Evolutionary conservation across 345 rosid species (phyloP), one percentile per base, ranked within the genome.

Genomic region (Brassica cretica): DNA sequence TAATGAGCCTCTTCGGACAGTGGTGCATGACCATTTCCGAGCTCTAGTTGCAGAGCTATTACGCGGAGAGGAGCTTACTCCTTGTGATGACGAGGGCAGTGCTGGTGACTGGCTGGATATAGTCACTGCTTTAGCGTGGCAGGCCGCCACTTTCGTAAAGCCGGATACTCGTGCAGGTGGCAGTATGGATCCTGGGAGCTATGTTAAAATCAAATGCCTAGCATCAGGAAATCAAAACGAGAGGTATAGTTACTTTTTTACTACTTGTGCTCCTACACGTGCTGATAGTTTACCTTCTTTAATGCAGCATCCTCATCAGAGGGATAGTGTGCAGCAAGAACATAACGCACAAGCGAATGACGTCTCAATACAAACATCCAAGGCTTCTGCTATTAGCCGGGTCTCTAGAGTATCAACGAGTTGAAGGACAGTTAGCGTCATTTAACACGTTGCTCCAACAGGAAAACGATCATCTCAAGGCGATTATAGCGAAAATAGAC

Each of bases 281-380:
- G 53, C 56, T 70, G 0, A 76, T 11, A 7, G 8, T 39, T 39
- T 1, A 33, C 41, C 29, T 75, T 75, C 29, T 25, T 25, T 25
- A 25, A 25, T 25, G 89, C 93, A 95, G 99, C 84, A 72, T 77
- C 14, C 84, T 93, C 71, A 77, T 91, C 75, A 87, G 85, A 86
- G 99, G 99, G 61, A 84, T 95, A 66, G 97, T 93, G 79, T 95
- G 98, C 81, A 91, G 98, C 66, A 95, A 95, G 88, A 95, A 95
- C 81, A 83, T 93, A 82, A 95, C 89, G 85, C 99, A 95, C 83
- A 95, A 95, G 84, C 94, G 99, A 78, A 95, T 95, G 99, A 95
- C 83, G 33, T 82, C 99, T 12, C 99, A 93, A 67, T 90, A 90
- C 92, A 93, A 88, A 85, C 90, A 87, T 71, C 97, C 99, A 56